Percentiles rank a stretch among this genome's conserved stretches.
Conservation (phyloP, 2,329 filamentous ascomycete genomes). For the Claviceps digitariae region DNA sequence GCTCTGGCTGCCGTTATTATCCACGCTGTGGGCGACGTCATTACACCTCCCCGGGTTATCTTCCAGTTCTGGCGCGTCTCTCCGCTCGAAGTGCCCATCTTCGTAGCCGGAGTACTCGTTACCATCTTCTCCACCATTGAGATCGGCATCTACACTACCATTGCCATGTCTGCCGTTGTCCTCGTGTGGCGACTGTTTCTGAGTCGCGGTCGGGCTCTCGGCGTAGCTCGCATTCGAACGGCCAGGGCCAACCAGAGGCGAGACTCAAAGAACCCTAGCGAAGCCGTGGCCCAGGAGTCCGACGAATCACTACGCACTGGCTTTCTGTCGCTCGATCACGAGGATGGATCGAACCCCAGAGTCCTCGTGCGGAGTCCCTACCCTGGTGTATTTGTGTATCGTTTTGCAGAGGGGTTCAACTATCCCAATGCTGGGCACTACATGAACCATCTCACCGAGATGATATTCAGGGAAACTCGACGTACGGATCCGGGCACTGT, state of each 20-base stretch:
- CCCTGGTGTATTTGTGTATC: conserved; percentile 42
- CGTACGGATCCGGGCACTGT: conserved; percentile 28
- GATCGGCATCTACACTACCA: conserved; percentile 73
- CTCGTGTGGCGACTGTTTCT: conserved; percentile 68
- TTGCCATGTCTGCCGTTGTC: conserved; percentile 54
- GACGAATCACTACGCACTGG: conserved; percentile 23
- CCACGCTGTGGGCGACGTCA: conserved; percentile 75
- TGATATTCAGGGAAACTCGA: conserved; percentile 31
- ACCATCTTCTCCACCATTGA: conserved; percentile 74
- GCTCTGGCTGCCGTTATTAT: conserved; percentile 75
- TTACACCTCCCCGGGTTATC: conserved; percentile 69
- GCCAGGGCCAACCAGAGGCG: conserved; percentile 45
- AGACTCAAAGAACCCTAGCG: conserved; percentile 6
- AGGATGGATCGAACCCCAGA: conserved; percentile 37
- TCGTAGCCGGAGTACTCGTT: conserved; percentile 72
- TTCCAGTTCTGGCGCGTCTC: conserved; percentile 84
- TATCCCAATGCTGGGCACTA: conserved; percentile 40
- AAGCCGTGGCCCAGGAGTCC: conserved; percentile 32
- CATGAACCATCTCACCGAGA: conserved; percentile 33
- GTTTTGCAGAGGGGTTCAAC: conserved; percentile 42
- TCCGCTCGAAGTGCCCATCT: conserved; percentile 70
- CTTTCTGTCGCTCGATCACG: conserved; percentile 34
- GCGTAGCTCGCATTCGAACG: conserved; percentile 69
- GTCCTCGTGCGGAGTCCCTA: conserved; percentile 32
- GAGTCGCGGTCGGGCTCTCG: conserved; percentile 65